These are phyloP conservation scores for Chlamydomonas reinhardtii DNA, from an alignment of 163 green algal genomes.

Conservation along the genomic window DNA sequence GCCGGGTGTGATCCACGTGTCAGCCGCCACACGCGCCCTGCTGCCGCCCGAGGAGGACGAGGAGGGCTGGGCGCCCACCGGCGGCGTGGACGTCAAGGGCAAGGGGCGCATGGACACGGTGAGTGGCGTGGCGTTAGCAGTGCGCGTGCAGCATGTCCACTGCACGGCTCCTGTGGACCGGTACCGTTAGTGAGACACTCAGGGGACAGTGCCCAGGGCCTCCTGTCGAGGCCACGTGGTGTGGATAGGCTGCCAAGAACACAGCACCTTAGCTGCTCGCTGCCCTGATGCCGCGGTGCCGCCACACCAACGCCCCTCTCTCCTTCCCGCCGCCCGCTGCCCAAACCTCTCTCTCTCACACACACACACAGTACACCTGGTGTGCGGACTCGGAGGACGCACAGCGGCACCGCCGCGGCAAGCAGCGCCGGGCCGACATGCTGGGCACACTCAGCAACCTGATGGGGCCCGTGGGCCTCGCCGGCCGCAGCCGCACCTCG, in stretches of 20 bases:
- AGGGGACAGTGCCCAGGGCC: no score
- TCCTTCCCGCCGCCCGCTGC: background rate
- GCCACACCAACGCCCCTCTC: background rate
- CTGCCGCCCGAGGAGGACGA: background rate
- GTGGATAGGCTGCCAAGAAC: no score
- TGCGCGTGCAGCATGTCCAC: background rate
- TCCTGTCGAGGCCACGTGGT: no score
- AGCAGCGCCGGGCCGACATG: slow-evolving; percentile 31
- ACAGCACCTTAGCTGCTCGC: no score
- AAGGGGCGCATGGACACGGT: slow-evolving; percentile 44
- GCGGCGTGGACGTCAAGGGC: slow-evolving; percentile 49
- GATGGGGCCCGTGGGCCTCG: no score
- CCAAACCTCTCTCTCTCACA: no score
- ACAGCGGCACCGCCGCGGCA: background rate
- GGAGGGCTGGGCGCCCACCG: slow-evolving; percentile 1
- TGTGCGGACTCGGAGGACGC: background rate
- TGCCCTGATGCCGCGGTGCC: background rate
- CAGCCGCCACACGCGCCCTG: background rate
- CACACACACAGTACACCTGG: background rate
- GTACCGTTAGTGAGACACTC: no score
- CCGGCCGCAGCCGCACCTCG: no score
- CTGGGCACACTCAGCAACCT: slow-evolving; percentile 19
- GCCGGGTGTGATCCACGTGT: slow-evolving; percentile 26
- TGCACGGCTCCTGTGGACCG: no score
- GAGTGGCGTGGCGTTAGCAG: background rate